Evolutionary conservation across 371 early-diverging fungal species (phyloP).

Genomic region (Entomophthora muscae): DNA sequence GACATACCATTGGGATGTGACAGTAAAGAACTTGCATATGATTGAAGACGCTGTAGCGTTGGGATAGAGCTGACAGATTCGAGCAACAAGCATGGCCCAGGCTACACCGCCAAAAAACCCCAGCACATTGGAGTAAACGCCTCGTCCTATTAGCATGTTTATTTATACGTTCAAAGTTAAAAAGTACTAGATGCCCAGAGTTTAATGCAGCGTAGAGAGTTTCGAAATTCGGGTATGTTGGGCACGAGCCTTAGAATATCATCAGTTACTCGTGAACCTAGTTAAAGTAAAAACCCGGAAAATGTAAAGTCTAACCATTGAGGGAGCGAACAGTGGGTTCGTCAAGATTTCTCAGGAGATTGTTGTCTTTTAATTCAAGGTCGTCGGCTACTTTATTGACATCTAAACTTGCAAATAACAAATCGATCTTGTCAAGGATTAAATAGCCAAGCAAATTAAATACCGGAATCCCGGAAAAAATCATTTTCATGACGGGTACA

Average conservation of each 20-base stretch:
- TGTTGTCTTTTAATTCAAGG: constrained; percentile 76
- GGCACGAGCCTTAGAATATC: constrained; percentile 95
- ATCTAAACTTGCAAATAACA: constrained; percentile 82
- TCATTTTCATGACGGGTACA: constrained; percentile 96
- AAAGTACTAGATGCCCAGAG: constrained; percentile 70
- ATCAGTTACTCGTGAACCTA: constrained; percentile 94
- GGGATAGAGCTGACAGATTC: constrained; percentile 96
- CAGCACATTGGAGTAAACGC: constrained; percentile 92
- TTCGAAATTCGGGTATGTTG: constrained; percentile 74
- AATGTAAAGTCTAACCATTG: constrained; percentile 47
- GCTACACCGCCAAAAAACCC: constrained; percentile 99
- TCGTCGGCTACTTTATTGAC: constrained; percentile 66
- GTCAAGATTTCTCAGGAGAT: constrained; percentile 77
- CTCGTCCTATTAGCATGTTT: constrained; percentile 26
- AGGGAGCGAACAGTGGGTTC: constrained; percentile 86
- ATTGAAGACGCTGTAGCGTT: constrained; percentile 78
- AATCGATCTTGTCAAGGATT: constrained; percentile 59
- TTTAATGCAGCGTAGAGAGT: constrained; percentile 90
- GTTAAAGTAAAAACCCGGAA: neutral
- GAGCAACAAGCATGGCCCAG: constrained; percentile 97
- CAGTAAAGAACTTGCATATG: constrained; percentile 81
- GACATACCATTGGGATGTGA: constrained; percentile 71
- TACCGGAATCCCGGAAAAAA: constrained; percentile 78
- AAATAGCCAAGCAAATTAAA: neutral
- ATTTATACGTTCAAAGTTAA: neutral